Evolutionary conservation across 805 yeast genomes (phyloP).

Genomic region (Candida maris): DNA sequence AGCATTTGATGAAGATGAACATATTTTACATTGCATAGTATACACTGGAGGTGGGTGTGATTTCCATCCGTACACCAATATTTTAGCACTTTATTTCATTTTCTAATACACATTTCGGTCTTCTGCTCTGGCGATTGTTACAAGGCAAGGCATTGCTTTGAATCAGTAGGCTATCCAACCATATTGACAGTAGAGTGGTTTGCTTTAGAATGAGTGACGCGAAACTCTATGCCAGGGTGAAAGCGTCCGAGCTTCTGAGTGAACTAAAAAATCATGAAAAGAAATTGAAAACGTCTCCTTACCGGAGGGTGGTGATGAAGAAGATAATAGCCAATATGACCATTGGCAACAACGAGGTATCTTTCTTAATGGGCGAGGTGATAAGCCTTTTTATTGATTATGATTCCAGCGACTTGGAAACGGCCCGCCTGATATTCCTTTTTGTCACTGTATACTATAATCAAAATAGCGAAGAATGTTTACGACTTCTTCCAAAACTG

Average conservation of each 20-base stretch:
- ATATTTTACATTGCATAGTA: too few species aligned
- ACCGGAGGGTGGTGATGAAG: constrained; percentile 53
- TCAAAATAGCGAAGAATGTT: constrained; percentile 52
- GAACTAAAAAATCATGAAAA: constrained; percentile 35
- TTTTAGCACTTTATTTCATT: too few species aligned
- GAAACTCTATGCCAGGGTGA: constrained; percentile 25
- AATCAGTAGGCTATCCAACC: too few species aligned
- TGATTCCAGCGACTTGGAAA: constrained; percentile 50
- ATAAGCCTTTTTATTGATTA: constrained; percentile 41
- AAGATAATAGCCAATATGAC: constrained; percentile 81
- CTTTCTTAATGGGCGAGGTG: constrained; percentile 61
- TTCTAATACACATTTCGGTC: too few species aligned
- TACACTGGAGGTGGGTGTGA: too few species aligned
- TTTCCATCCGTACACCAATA: too few species aligned
- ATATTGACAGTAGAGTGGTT: too few species aligned
- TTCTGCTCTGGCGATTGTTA: too few species aligned
- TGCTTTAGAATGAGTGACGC: constrained; percentile 29
- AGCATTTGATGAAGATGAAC: too few species aligned
- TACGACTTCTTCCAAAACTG: constrained; percentile 53
- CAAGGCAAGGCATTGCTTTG: too few species aligned
- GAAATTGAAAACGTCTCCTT: constrained; percentile 33
- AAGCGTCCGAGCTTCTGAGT: constrained; percentile 28
- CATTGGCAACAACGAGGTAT: constrained; percentile 76
- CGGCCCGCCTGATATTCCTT: constrained; percentile 67
- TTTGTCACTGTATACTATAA: constrained; percentile 60